Evolutionary conservation across 2,329 filamentous ascomycete species (phyloP).

Genomic region (Metarhizium anisopliae): DNA sequence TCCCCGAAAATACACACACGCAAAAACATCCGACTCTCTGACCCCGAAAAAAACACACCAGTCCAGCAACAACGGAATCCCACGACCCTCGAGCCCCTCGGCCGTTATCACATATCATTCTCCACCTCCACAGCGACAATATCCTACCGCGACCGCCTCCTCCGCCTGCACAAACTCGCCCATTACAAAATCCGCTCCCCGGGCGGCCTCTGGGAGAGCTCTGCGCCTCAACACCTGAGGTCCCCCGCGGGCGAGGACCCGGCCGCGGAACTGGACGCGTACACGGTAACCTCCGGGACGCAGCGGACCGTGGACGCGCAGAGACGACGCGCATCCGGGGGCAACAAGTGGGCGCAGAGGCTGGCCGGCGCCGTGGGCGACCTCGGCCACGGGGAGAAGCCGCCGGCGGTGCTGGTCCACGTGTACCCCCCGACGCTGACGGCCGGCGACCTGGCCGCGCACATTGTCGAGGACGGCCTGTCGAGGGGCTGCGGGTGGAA

Average conservation of each 20-base stretch:
- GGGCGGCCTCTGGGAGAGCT: constrained; percentile 21
- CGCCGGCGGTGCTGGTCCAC: constrained; percentile 21
- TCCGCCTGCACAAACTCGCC: constrained; percentile 23
- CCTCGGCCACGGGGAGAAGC: constrained; percentile 15
- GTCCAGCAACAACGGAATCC: constrained; percentile 58
- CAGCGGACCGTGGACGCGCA: constrained; percentile 8
- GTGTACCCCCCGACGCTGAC: constrained; percentile 21
- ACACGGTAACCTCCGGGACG: constrained; percentile 20
- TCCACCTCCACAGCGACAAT: constrained; percentile 46
- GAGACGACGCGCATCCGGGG: constrained; percentile 12
- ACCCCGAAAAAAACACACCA: constrained; percentile 9
- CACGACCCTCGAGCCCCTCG: constrained; percentile 51
- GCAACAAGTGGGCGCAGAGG: constrained; percentile 16
- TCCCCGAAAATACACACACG: not conserved
- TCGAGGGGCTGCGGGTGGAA: constrained; percentile 21
- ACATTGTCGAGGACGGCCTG: constrained; percentile 33
- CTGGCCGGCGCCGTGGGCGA: constrained; percentile 13
- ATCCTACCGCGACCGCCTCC: constrained; percentile 42
- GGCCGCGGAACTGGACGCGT: constrained; percentile 15
- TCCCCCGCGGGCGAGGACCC: constrained; percentile 8
- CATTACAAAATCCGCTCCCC: constrained; percentile 19
- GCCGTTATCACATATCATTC: constrained; percentile 64
- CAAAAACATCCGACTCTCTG: not conserved
- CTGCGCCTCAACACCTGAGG: constrained; percentile 17
- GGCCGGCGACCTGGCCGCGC: constrained; percentile 22